Evolutionary conservation across 1,284 basidiomycete species (phyloP), one percentile per base, ranked within the genome.

Genomic region (Thecaphora thlaspeos): DNA sequence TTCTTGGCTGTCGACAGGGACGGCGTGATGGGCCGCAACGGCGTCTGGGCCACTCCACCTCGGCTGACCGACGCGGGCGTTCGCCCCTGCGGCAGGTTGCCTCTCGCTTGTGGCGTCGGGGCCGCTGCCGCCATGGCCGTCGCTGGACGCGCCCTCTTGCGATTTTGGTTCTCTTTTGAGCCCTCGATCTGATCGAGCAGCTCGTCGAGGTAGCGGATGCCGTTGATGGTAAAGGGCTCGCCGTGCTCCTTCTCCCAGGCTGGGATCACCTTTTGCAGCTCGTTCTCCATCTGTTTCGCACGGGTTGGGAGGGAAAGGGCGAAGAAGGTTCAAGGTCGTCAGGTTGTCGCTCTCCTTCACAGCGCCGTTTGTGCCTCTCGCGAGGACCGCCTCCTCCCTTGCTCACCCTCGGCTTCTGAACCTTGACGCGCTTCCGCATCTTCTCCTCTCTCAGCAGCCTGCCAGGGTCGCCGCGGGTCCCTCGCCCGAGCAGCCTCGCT

Each of bases 361-460:
- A n/a, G n/a, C n/a, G n/a, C n/a, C n/a, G n/a, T n/a, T n/a, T n/a
- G n/a, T n/a, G n/a, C n/a, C n/a, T n/a, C n/a, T n/a, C n/a, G n/a
- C n/a, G n/a, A n/a, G n/a, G n/a, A n/a, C n/a, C n/a, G n/a, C n/a
- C n/a, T n/a, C n/a, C n/a, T n/a, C n/a, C n/a, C n/a, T n/a, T 5
- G 30, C 45, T 23, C 71, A 94, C 92, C 75, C 89, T 86, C 22
- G 94, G 94, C 78, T 96, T 97, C 80, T 95, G 88, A 75, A 90
- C 88, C 61, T 84, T 84, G n/a, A 99, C 91, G 12, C 93, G 82
- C 80, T 96, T 98, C 48, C 94, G 84, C 87, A 95, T 91, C 83
- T 95, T 96, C 81, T 97, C 94, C 79, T 99, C 94, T 43, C 90
- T 83, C 43, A 98, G 80, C 43, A 98, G 79, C 21, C 78, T 62